Evolutionary conservation across 1,139 yeast genomes (phyloP).

Genomic region (Yamadazyma epiphylla): DNA sequence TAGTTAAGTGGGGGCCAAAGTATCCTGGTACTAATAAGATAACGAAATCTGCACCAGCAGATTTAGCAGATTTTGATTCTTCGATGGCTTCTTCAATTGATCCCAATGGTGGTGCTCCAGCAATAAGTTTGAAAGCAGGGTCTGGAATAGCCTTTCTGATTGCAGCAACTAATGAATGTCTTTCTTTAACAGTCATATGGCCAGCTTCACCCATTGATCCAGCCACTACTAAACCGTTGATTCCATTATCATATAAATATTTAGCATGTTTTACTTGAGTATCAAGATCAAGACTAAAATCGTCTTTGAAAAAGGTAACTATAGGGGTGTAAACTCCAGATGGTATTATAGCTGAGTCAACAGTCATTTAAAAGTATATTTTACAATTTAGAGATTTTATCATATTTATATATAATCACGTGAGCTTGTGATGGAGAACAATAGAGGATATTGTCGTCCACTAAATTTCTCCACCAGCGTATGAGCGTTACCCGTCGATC

Average conservation of each 20-base stretch:
- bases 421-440: too few relatives aligned
- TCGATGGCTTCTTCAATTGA: conserved; percentile 25
- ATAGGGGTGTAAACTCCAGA: conserved; percentile 44
- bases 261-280: conserved; percentile 41
- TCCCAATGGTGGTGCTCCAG: conserved; percentile 32
- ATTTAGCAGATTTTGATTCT: conserved; percentile 23
- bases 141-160: conserved; percentile 25
- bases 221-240: conserved; percentile 42
- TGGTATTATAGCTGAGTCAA: conserved; percentile 9
- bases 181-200: conserved; percentile 31
- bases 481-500: too few relatives aligned
- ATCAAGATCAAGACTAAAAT: conserved; percentile 35
- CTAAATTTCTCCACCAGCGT: too few relatives aligned
- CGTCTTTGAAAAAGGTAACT: conserved; percentile 46
- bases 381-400: too few relatives aligned
- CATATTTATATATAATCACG: too few relatives aligned
- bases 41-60: conserved; percentile 34
- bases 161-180: conserved; percentile 20
- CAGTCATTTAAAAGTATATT: conserved; percentile 9
- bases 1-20: conserved; percentile 29
- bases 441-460: too few relatives aligned
- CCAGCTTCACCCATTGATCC: conserved; percentile 47
- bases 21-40: conserved; percentile 31
- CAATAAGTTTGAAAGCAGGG: conserved; percentile 23
- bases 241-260: conserved; percentile 36